phyloP scores from a whole-genome alignment of 371 early-diverging fungal genomes.

The Rhizopus delemar region DNA sequence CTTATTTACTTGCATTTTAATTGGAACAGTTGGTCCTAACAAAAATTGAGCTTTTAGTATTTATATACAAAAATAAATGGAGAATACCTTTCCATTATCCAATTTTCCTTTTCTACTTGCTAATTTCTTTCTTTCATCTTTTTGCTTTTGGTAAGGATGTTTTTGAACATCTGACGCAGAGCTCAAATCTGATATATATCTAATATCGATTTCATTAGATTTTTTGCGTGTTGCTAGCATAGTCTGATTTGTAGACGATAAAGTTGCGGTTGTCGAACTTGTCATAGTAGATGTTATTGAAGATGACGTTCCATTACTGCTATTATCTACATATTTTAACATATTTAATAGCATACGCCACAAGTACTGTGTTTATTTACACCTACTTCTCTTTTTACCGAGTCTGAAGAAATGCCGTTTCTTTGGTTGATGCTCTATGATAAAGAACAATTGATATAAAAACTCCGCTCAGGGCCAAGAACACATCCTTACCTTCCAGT shows the following conservation, averaged over 20 bases:
- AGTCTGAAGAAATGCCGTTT: constrained; percentile 26
- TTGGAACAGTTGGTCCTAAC: neutral
- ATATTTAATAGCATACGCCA: neutral
- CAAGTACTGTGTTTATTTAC: too few species aligned
- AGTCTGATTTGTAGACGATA: constrained; percentile 11
- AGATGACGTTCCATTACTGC: neutral
- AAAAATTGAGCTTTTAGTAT: neutral
- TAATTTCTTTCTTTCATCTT: constrained; percentile 22
- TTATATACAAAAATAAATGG: neutral
- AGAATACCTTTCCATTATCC: constrained; percentile 7
- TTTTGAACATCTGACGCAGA: constrained; percentile 6
- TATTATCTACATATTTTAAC: neutral
- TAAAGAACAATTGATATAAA: neutral
- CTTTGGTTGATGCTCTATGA: constrained; percentile 17
- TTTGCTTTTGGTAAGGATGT: neutral
- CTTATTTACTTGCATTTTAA: constrained; percentile 13
- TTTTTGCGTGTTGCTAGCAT: constrained; percentile 15
- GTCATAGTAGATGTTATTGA: neutral
- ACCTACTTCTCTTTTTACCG: constrained; percentile 31
- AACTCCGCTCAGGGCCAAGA: neutral
- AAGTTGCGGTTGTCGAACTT: neutral
- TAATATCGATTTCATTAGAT: constrained; percentile 14
- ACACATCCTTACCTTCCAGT: constrained; percentile 3
- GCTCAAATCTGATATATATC: neutral
- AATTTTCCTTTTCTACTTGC: constrained; percentile 4